phyloP scores from a whole-genome alignment of 129 eudicot species.

The Flaveria ramosissima region DNA sequence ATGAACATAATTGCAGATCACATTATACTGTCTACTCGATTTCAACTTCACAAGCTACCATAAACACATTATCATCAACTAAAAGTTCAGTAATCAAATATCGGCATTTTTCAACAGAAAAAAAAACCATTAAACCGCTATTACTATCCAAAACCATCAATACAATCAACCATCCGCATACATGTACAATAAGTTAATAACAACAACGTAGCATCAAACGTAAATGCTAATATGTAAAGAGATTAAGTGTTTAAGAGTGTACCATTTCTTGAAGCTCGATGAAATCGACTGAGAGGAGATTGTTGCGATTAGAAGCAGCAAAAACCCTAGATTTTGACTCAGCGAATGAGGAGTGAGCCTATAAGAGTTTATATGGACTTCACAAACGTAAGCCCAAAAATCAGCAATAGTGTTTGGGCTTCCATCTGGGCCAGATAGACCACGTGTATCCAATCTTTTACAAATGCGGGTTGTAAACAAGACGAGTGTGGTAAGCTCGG shows the following conservation, averaged over 20 bases:
- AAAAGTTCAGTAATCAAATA: constrained; percentile 15
- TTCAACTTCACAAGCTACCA: background rate
- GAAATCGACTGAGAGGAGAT: constrained; percentile 26
- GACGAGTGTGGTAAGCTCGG: too few species aligned
- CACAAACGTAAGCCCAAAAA: background rate
- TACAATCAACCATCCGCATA: constrained; percentile 2
- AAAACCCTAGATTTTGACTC: constrained; percentile 34
- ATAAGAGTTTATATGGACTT: constrained; percentile 19
- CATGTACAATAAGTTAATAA: background rate
- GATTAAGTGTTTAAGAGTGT: background rate
- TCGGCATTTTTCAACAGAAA: background rate
- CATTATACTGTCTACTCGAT: background rate
- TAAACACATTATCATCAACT: background rate
- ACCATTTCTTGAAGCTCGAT: constrained; percentile 32
- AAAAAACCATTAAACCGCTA: background rate
- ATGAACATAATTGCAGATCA: background rate
- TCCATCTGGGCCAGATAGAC: too few species aligned
- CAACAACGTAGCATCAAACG: background rate
- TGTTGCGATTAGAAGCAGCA: constrained; percentile 22
- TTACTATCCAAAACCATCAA: background rate
- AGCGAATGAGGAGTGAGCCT: background rate
- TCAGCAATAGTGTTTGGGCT: background rate
- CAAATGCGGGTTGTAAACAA: too few species aligned
- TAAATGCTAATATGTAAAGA: background rate
- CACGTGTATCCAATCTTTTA: too few species aligned